Evolutionary conservation across 2,329 filamentous ascomycete species (phyloP).

Genomic region (Monilinia fructigena): DNA sequence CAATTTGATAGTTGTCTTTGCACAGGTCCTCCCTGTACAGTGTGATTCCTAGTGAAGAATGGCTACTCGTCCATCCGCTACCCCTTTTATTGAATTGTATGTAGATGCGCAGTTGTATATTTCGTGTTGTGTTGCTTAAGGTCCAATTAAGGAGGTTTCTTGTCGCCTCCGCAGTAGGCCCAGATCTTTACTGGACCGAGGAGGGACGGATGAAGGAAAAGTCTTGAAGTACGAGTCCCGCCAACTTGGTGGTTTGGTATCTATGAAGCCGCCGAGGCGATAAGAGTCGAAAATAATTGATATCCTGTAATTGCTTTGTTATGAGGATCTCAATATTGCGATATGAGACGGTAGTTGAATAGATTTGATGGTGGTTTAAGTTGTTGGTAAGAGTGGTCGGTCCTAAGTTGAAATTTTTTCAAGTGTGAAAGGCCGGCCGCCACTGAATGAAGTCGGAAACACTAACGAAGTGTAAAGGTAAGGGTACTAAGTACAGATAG

Average conservation of each 20-base stretch:
- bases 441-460: background rate
- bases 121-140: constrained; percentile 19
- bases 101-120: constrained; percentile 25
- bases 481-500: too few species aligned
- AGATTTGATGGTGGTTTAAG: constrained; percentile 7
- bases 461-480: background rate
- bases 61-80: constrained; percentile 30
- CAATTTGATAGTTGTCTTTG: constrained; percentile 49
- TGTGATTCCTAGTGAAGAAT: constrained; percentile 22
- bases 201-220: constrained; percentile 81
- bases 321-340: background rate
- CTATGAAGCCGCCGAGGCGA: constrained; percentile 39
- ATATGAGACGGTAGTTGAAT: constrained; percentile 12
- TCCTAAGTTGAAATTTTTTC: constrained; percentile 3
- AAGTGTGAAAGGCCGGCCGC: background rate
- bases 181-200: constrained; percentile 79
- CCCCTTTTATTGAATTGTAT: constrained; percentile 21
- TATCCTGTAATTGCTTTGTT: background rate
- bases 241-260: constrained; percentile 78
- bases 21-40: constrained; percentile 42
- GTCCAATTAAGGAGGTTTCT: constrained; percentile 91
- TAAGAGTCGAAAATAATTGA: constrained; percentile 8
- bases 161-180: constrained; percentile 96
- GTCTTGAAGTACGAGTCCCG: constrained; percentile 71
- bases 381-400: constrained; percentile 6